phyloP scores from a whole-genome alignment of 768 basidiomycete genomes.

The Collybiopsis confluens region DNA sequence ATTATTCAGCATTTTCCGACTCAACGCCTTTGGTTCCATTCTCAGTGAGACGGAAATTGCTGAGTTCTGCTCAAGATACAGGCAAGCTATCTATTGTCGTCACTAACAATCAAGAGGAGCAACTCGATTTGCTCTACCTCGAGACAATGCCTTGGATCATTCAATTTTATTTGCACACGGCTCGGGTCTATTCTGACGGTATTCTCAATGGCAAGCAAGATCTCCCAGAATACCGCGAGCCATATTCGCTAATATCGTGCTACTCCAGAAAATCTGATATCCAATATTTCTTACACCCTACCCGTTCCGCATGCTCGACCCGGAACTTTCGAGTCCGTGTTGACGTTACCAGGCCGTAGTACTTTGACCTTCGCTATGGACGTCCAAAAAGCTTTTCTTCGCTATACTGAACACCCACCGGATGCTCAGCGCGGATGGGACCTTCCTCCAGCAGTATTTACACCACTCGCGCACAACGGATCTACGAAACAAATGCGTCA shows the following conservation, averaged over 20 bases:
- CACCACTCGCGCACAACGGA: conserved; percentile 28
- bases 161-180: conserved; percentile 81
- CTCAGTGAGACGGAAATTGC: conserved; percentile 65
- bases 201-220: conserved; percentile 37
- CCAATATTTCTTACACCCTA: conserved; percentile 62
- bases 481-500: conserved; percentile 24
- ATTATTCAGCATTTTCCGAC: conserved; percentile 30
- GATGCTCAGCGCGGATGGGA: conserved; percentile 97
- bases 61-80: conserved; percentile 69
- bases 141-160: conserved; percentile 95
- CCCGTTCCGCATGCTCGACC: conserved; percentile 69
- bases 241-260: no score
- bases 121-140: conserved; percentile 60
- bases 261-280: conserved; percentile 57
- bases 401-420: conserved; percentile 94
- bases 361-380: conserved; percentile 66
- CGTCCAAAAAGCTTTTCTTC: conserved; percentile 79
- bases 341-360: conserved; percentile 66
- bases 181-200: conserved; percentile 49
- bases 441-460: conserved; percentile 79
- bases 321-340: conserved; percentile 66
- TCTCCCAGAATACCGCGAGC: no score
- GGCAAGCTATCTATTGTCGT: conserved; percentile 70
- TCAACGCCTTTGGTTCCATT: conserved; percentile 43
- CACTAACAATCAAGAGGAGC: conserved; percentile 47